Conservation (phyloP, 1,284 basidiomycete genomes). For the Rhodotorula sp. region DNA sequence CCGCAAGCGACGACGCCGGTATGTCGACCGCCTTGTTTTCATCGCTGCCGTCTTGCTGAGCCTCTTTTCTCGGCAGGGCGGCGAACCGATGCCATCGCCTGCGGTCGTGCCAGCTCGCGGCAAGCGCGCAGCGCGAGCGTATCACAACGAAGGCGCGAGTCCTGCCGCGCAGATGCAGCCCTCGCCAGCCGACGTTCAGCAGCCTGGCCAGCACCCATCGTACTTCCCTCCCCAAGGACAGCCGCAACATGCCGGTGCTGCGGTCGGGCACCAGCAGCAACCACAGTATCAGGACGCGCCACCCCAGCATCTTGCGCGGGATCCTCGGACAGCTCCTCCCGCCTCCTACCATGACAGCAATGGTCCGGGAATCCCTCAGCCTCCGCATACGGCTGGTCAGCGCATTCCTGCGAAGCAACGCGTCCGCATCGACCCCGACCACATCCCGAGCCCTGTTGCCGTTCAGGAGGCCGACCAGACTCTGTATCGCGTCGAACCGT, state of each 20-base stretch:
- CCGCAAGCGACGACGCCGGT: conserved; percentile 2
- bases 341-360: conserved; percentile 25
- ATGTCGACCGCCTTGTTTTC: not conserved
- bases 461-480: conserved; percentile 76
- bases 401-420: conserved; percentile 60
- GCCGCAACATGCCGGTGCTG: conserved; percentile 16
- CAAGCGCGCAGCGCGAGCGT: conserved; percentile 26
- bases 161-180: conserved; percentile 8
- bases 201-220: conserved; percentile 1
- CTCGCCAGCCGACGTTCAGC: not conserved
- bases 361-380: conserved; percentile 45
- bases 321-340: conserved; percentile 18
- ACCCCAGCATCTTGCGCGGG: not conserved
- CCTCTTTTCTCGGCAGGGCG: not conserved
- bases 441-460: conserved; percentile 88
- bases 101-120: conserved; percentile 20
- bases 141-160: conserved; percentile 20
- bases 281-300: conserved; percentile 11
- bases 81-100: not conserved
- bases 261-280: conserved; percentile 1
- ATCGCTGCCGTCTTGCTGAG: not conserved
- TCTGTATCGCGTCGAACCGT: conserved; percentile 56
- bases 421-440: conserved; percentile 80
- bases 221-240: conserved; percentile 23
- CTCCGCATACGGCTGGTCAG: conserved; percentile 51